phyloP scores from a whole-genome alignment of 2,329 filamentous ascomycete species.

The Endoconidiophora polonica region DNA sequence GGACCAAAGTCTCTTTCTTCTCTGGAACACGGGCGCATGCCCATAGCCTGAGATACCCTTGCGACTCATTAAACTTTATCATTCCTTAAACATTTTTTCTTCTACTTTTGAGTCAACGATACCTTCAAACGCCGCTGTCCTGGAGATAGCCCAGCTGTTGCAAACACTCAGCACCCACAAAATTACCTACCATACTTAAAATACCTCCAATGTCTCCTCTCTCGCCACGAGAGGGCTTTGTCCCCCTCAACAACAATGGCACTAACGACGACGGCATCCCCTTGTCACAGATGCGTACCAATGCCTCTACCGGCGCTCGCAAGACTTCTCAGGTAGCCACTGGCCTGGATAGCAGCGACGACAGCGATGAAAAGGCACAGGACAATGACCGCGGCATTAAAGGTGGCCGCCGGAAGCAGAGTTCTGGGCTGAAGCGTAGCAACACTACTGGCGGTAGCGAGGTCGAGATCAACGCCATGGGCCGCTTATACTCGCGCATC shows the following conservation, averaged over 20 bases:
- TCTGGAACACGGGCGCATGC: no score
- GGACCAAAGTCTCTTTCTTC: no score
- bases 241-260: conserved; percentile 23
- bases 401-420: conserved; percentile 33
- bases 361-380: conserved; percentile 28
- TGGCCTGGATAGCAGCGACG: conserved; percentile 14
- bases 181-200: not conserved
- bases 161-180: not conserved
- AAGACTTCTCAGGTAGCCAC: conserved; percentile 27
- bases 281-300: conserved; percentile 38
- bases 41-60: not conserved
- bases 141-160: no score
- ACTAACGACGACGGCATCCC: conserved; percentile 32
- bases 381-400: conserved; percentile 12
- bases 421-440: conserved; percentile 24
- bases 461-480: conserved; percentile 45
- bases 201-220: conserved; percentile 15
- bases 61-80: not conserved
- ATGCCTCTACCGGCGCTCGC: conserved; percentile 35
- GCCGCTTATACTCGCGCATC: conserved; percentile 47
- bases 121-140: no score
- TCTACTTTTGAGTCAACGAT: no score
- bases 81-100: no score
- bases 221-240: conserved; percentile 28
- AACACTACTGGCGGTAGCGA: conserved; percentile 30